Percentiles rank a stretch among this genome's conserved stretches.
phyloP scores from a whole-genome alignment of 306 rosid genomes.

The Prunus davidiana region DNA sequence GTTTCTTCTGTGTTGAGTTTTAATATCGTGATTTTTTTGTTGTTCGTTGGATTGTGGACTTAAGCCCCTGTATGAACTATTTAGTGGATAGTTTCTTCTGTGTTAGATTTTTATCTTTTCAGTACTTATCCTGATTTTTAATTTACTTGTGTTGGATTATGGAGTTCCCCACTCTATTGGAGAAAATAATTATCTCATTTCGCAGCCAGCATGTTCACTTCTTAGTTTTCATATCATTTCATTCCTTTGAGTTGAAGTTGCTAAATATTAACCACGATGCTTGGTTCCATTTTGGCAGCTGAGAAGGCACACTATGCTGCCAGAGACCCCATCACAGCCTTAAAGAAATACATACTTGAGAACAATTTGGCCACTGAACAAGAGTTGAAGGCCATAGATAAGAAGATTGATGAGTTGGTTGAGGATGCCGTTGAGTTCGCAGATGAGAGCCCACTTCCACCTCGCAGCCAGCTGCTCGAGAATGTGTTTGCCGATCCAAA shows the following conservation, averaged over 20 bases:
- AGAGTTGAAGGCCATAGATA: slow-evolving; percentile 74
- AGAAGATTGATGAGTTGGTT: slow-evolving; percentile 73
- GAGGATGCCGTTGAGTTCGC: slow-evolving; percentile 91
- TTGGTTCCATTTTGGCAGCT: slow-evolving; percentile 49
- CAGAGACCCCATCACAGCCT: slow-evolving; percentile 86
- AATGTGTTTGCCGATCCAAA: slow-evolving; percentile 97
- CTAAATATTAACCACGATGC: neutral
- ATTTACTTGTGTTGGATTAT: too few relatives aligned
- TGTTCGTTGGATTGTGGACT: neutral
- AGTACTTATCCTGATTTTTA: neutral
- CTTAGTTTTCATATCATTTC: neutral
- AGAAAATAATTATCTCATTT: neutral
- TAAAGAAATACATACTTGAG: slow-evolving; percentile 71
- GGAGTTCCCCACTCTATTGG: too few relatives aligned
- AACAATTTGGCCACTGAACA: slow-evolving; percentile 70
- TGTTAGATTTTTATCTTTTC: neutral
- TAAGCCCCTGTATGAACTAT: neutral
- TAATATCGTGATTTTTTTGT: neutral
- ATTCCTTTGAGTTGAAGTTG: slow-evolving; percentile 3
- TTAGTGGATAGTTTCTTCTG: neutral
- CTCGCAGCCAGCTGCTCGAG: slow-evolving; percentile 90
- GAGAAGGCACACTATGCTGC: slow-evolving; percentile 91
- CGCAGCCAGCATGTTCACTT: neutral
- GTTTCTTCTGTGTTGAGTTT: neutral
- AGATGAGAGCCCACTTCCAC: slow-evolving; percentile 78